A percentile compares a stretch with the other conserved stretches of the same genome.
Evolutionary conservation across 2,329 filamentous ascomycete species (phyloP).

Genomic region (Beauveria asiatica): DNA sequence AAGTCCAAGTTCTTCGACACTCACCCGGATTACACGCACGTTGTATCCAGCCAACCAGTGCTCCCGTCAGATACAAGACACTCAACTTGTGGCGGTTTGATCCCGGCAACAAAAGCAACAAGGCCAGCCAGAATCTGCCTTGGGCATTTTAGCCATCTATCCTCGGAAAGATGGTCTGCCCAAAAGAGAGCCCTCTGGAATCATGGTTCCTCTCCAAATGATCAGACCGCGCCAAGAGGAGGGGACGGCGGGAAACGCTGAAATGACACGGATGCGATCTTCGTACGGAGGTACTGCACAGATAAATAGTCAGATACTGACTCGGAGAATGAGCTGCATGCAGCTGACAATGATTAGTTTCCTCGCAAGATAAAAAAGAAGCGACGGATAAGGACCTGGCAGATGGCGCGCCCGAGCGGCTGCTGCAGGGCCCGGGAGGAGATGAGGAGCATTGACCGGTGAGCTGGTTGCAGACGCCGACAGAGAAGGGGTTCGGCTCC

Average conservation of each 20-base stretch:
- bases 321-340: not conserved
- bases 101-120: conserved; percentile 24
- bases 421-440: not conserved
- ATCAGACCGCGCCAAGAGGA: not conserved
- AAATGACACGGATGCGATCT: not conserved
- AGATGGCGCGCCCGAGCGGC: not conserved
- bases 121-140: conserved; percentile 18
- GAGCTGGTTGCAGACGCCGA: no score
- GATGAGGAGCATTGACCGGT: not conserved
- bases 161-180: not conserved
- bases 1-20: conserved; percentile 17
- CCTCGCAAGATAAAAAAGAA: not conserved
- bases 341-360: not conserved
- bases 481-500: not conserved
- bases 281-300: not conserved
- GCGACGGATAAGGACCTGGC: not conserved
- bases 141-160: conserved; percentile 18
- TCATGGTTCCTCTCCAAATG: not conserved
- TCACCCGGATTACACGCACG: conserved; percentile 21
- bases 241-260: not conserved
- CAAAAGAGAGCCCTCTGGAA: not conserved
- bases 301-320: no score
- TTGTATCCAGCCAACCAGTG: conserved; percentile 19
- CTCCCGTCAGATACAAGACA: conserved; percentile 11
- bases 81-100: conserved; percentile 21